Percentiles rank a stretch among this genome's conserved stretches.
phyloP scores from a whole-genome alignment of 495 filamentous ascomycete genomes.

The Aspergillus conjunctus region DNA sequence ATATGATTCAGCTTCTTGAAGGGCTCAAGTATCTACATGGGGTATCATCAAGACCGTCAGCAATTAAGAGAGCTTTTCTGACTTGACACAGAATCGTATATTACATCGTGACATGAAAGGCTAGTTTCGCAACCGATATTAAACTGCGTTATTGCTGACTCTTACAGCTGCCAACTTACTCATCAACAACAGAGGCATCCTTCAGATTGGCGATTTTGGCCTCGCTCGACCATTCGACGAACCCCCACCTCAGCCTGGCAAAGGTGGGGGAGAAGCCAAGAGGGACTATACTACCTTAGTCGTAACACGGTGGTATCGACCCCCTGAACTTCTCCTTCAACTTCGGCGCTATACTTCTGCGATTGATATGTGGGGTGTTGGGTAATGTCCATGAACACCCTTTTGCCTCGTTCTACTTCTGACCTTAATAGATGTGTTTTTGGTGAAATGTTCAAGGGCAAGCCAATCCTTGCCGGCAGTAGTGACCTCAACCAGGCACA shows the following conservation, averaged over 20 bases:
- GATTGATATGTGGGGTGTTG: slow-evolving; percentile 98
- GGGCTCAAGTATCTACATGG: slow-evolving; percentile 88
- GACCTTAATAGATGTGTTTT: slow-evolving; percentile 76
- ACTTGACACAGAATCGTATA: slow-evolving; percentile 63
- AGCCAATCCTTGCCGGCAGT: slow-evolving; percentile 86
- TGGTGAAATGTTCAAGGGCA: slow-evolving; percentile 95
- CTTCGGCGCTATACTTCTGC: slow-evolving; percentile 89
- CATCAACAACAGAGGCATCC: slow-evolving; percentile 89
- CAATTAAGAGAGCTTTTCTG: slow-evolving; percentile 12
- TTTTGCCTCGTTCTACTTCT: slow-evolving; percentile 14
- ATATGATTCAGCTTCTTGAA: slow-evolving; percentile 90
- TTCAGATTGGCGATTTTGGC: slow-evolving; percentile 98
- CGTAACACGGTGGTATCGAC: slow-evolving; percentile 96
- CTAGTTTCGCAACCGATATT: slow-evolving; percentile 21
- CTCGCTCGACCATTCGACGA: slow-evolving; percentile 93
- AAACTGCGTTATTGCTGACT: slow-evolving; percentile 28
- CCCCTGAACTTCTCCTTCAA: slow-evolving; percentile 87
- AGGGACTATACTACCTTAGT: slow-evolving; percentile 94
- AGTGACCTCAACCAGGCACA: slow-evolving; percentile 88
- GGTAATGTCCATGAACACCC: slow-evolving; percentile 52
- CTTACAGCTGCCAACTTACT: slow-evolving; percentile 85
- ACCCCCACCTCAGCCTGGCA: slow-evolving; percentile 71
- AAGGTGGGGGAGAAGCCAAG: slow-evolving; percentile 79
- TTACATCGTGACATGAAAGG: slow-evolving; percentile 97
- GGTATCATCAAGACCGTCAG: slow-evolving; percentile 36